Percentiles rank a stretch among this genome's conserved stretches.
phyloP scores from a whole-genome alignment of 306 rosid genomes.

The Castanospermum australe region DNA sequence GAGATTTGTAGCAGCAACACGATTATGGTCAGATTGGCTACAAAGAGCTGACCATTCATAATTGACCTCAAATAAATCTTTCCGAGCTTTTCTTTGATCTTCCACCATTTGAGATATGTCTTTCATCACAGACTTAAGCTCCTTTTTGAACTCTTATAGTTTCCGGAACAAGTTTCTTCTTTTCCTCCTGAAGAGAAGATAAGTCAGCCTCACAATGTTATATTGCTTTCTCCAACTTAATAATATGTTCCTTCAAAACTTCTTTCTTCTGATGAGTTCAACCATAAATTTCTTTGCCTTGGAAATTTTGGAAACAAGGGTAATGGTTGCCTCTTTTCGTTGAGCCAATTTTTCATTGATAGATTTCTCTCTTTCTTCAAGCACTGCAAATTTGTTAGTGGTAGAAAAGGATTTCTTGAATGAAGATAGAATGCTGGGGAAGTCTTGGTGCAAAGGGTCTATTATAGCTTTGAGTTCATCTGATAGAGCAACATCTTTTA shows the following conservation, averaged over 20 bases:
- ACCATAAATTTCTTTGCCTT: background rate
- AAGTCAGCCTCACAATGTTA: background rate
- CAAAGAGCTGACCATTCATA: too few species aligned
- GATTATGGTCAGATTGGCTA: too few species aligned
- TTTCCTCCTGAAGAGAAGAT: slow-evolving; percentile 16
- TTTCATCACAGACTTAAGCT: background rate
- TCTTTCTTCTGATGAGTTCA: slow-evolving; percentile 18
- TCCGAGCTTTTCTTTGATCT: too few species aligned
- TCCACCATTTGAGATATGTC: background rate
- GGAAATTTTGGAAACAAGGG: slow-evolving; percentile 12
- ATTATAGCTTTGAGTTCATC: slow-evolving; percentile 8
- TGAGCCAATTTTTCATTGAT: background rate
- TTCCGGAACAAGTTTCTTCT: slow-evolving; percentile 13
- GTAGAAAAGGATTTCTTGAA: slow-evolving; percentile 22
- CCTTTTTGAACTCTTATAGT: background rate
- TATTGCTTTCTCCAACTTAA: slow-evolving; percentile 9
- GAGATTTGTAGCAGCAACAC: too few species aligned
- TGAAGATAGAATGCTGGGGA: slow-evolving; percentile 18
- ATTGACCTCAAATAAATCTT: too few species aligned
- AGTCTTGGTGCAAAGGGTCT: slow-evolving; percentile 1
- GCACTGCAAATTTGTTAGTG: background rate
- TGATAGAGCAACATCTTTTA: background rate
- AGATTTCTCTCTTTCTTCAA: background rate
- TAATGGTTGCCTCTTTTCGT: background rate
- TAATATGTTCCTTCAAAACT: background rate